These are phyloP conservation scores for Boletus rex-veris DNA, from an alignment of 768 basidiomycete species.

Conservation along the genomic window DNA sequence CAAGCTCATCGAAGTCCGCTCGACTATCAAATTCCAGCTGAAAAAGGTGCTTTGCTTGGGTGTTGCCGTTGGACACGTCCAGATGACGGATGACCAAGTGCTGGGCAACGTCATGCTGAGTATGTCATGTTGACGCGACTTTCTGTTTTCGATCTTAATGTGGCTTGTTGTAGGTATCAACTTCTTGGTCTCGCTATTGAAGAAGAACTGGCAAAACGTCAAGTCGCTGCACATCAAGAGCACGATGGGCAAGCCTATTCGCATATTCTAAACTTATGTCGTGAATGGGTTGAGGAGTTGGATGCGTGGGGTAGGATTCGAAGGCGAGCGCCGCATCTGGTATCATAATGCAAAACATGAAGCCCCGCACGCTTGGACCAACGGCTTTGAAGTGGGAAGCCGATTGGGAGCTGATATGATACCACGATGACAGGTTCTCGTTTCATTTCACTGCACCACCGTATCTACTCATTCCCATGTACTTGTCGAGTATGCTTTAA, in stretches of 20 bases:
- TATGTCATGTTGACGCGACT: slow-evolving; percentile 35
- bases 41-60: slow-evolving; percentile 99
- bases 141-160: neutral
- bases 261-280: slow-evolving; percentile 66
- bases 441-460: slow-evolving; percentile 11
- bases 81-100: slow-evolving; percentile 98
- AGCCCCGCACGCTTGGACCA: slow-evolving; percentile 99
- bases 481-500: slow-evolving; percentile 13
- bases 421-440: slow-evolving; percentile 23
- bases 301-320: slow-evolving; percentile 15
- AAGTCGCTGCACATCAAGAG: slow-evolving; percentile 98
- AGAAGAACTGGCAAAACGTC: slow-evolving; percentile 99
- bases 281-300: slow-evolving; percentile 1
- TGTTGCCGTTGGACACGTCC: slow-evolving; percentile 96
- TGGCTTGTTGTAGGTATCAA: slow-evolving; percentile 74
- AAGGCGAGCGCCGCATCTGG: slow-evolving; percentile 23
- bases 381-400: slow-evolving; percentile 66
- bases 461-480: slow-evolving; percentile 21
- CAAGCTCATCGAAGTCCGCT: slow-evolving; percentile 94
- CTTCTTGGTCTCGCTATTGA: slow-evolving; percentile 98
- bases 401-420: slow-evolving; percentile 88
- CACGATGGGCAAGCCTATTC: slow-evolving; percentile 98
- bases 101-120: slow-evolving; percentile 97
- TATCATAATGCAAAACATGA: slow-evolving; percentile 83
- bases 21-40: slow-evolving; percentile 99